Conservation (phyloP, 1,284 basidiomycete genomes). For the Pascua sp. region DNA sequence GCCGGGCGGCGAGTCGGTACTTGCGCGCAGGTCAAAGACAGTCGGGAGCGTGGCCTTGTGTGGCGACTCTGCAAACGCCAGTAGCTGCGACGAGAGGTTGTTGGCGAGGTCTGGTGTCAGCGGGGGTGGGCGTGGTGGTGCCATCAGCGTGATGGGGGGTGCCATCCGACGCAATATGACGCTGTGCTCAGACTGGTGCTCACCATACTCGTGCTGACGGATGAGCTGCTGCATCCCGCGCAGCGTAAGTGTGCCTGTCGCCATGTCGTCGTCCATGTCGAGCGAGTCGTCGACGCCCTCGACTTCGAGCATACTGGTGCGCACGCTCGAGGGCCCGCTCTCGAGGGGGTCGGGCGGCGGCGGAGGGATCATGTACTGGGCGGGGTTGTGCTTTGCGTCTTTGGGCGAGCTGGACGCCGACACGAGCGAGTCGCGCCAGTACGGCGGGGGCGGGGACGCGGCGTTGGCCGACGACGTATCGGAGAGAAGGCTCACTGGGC, state of each 20-base stretch:
- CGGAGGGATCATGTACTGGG: not conserved
- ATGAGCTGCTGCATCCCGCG: slow-evolving; percentile 12
- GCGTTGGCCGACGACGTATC: not conserved
- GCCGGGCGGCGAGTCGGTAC: not conserved
- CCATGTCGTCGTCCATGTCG: slow-evolving; percentile 7
- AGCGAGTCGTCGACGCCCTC: not conserved
- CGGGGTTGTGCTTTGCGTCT: not conserved
- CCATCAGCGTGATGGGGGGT: too few species aligned
- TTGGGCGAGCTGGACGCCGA: slow-evolving; percentile 1
- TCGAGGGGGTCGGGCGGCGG: slow-evolving; percentile 16
- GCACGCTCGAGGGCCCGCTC: slow-evolving; percentile 18
- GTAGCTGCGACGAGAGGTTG: not conserved
- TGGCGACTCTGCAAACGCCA: not conserved
- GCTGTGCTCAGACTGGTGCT: slow-evolving; percentile 1
- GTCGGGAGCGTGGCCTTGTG: not conserved
- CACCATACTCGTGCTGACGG: slow-evolving; percentile 14
- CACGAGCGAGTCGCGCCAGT: not conserved
- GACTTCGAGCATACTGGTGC: slow-evolving; percentile 11
- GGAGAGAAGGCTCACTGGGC: slow-evolving; percentile 12
- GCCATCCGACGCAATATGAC: not conserved
- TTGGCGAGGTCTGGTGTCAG: slow-evolving; percentile 5
- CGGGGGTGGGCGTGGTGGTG: not conserved
- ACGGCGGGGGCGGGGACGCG: slow-evolving; percentile 13
- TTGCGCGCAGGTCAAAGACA: not conserved
- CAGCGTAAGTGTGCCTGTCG: slow-evolving; percentile 13